Base-by-base conservation (phyloP, 306 rosid genomes). In the Crotalaria pallida region DNA sequence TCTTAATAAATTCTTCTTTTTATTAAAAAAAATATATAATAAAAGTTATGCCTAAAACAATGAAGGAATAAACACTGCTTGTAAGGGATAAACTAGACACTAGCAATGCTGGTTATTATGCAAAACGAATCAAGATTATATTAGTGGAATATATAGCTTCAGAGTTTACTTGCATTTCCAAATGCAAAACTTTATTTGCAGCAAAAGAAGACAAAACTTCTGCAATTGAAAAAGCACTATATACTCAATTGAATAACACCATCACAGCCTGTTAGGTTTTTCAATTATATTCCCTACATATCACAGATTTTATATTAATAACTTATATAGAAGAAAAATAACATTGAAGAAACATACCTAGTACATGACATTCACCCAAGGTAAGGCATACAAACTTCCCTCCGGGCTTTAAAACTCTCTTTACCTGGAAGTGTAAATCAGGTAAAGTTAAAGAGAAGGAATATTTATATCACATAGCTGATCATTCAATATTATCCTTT, bases 311-410 rank as follows among this genome's bases (percentile, higher is more conserved):
- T 12, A 36, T 59, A 24, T 21, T 56, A 7, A 49, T 18, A 29
- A 38, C 41, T 44, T 21, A 24, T 13, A 31, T 24, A 3, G 2
- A 33, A 10, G 24, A 41, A 62, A 55, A 3, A 10, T 12, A 23
- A 38, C 44, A 1, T 10, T 8, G 8, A n/a, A 49, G 73, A 78
- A 40, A 9, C 69, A 62, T 85, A 94, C 98, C 90, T 12, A 94
- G 72, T 75, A 94, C 98, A 74, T 85, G 96, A 67, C 96, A 80
- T 74, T 92, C 98, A 7, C 96, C 91, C 80, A 92, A 79, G 36
- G 98, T 89, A 62, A 92, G 98, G 68, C 98, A 92, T 79, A 92
- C 78, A 75, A 80, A 92, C 68, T 82, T 92, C 19, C 98, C 96
- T 52, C 91, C 93, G n/a, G 86, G 75, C 80, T 83, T 88, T 56